Base-by-base conservation (phyloP, 192 early-diverging fungal species). In the Backusella australiensis region DNA sequence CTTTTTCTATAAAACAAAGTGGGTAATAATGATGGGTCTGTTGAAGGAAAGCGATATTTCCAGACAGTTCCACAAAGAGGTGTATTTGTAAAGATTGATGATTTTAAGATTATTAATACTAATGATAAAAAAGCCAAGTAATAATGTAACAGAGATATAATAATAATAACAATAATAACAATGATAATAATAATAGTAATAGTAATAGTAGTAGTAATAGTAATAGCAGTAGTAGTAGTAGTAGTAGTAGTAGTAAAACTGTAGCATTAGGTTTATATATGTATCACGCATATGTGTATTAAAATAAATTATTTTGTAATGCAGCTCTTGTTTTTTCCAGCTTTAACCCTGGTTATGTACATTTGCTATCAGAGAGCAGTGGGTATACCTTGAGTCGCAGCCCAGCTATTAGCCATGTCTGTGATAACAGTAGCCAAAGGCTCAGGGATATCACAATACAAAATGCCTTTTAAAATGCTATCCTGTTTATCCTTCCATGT, bases 11-110 rank as follows among this genome's bases (percentile, higher is more conserved):
- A 44, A n/a, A 63, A 63, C 26, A 63, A 23, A 71, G 70, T 78
- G 21, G 77, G 77, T 41, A 78, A 78, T 56, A 78, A 69, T 59
- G 77, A 78, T 21, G 77, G 77, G 3, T 78, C 77, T 41, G 72
- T 78, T 19, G 77, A 78, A 14, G 77, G 77, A 9, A 68, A 68
- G 38, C 77, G 77, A 2, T 78, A 78, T n/a, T 78, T 78, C 36
- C 77, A 78, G 35, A 78, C 77, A 14, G 63, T 69, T 23, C 44
- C 77, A 34, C 77, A 78, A 49, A 67, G 72, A 26, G 77, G 77
- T 14, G 73, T 78, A 14, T 78, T 78, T 78, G 77, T 78, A 32
- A 67, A 73, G 34, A 66, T 68, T 12, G 72, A 78, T 38, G 77
- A 78, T 67, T 75, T 66, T 21, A 75, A 75, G 38, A 67, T 75